These are phyloP conservation scores for Podospora australis DNA, from an alignment of 495 filamentous ascomycete species.

Conservation along the genomic window DNA sequence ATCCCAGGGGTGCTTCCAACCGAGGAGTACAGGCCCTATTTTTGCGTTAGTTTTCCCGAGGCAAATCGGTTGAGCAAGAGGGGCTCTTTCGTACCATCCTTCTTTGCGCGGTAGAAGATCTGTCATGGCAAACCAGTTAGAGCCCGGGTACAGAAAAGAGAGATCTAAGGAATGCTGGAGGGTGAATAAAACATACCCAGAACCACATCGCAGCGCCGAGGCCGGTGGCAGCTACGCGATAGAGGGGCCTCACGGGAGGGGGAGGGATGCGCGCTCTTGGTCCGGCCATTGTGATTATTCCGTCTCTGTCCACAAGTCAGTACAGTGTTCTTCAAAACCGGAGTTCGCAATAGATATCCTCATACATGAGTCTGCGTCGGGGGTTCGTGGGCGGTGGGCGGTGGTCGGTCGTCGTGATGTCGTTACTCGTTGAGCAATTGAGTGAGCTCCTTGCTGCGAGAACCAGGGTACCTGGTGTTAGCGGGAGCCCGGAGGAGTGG, in stretches of 20 bases:
- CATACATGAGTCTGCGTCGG: too few relatives aligned
- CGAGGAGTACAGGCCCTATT: constrained; percentile 65
- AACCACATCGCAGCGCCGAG: constrained; percentile 99
- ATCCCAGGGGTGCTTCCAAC: constrained; percentile 98
- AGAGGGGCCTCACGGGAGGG: constrained; percentile 47
- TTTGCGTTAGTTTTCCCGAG: constrained; percentile 9
- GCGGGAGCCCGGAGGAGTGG: too few relatives aligned
- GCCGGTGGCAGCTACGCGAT: constrained; percentile 76
- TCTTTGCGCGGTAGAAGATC: constrained; percentile 93
- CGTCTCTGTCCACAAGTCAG: too few relatives aligned
- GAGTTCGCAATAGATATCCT: too few relatives aligned
- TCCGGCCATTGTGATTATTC: constrained; percentile 28
- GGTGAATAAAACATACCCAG: constrained; percentile 58
- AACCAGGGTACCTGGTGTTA: too few relatives aligned
- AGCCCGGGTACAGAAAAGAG: not conserved
- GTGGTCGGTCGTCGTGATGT: too few relatives aligned
- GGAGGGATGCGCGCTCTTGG: constrained; percentile 29
- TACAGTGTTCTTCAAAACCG: too few relatives aligned
- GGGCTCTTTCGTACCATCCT: constrained; percentile 55
- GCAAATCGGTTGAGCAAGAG: not conserved
- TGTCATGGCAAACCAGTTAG: constrained; percentile 28
- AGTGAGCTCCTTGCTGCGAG: too few relatives aligned
- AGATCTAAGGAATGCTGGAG: not conserved
- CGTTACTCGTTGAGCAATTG: too few relatives aligned
- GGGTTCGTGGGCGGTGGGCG: too few relatives aligned